Evolutionary conservation across 2,329 filamentous ascomycete species (phyloP).

Genomic region (Botrytis sinoallii): DNA sequence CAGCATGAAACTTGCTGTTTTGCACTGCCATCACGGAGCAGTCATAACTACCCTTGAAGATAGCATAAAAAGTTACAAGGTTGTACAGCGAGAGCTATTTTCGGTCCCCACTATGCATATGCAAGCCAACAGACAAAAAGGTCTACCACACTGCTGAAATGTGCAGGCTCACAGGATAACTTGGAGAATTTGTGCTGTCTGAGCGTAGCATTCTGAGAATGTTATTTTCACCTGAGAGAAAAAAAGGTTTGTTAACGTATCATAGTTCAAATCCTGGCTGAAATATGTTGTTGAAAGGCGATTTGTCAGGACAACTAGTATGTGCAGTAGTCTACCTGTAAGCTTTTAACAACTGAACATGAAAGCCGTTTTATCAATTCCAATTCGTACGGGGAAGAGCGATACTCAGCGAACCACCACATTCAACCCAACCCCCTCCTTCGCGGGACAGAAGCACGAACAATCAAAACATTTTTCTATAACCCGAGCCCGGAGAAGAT

Average conservation of each 20-base stretch:
- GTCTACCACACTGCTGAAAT: conserved; percentile 18
- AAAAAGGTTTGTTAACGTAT: not conserved
- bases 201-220: not conserved
- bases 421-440: not conserved
- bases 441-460: conserved; percentile 9
- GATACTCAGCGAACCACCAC: conserved; percentile 12
- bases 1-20: conserved; percentile 6
- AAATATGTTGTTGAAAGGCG: not conserved
- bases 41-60: conserved; percentile 9
- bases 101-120: conserved; percentile 16
- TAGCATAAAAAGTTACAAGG: conserved; percentile 6
- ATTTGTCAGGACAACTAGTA: not conserved
- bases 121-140: conserved; percentile 18
- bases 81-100: conserved; percentile 19
- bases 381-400: conserved; percentile 17
- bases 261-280: not conserved
- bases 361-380: conserved; percentile 7
- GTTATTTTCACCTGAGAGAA: not conserved
- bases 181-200: conserved; percentile 5
- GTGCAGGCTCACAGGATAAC: not conserved
- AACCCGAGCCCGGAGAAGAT: conserved; percentile 7
- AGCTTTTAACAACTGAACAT: conserved; percentile 1
- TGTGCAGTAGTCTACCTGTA: conserved; percentile 9
- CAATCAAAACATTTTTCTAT: not conserved
- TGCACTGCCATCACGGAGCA: conserved; percentile 14